These are phyloP conservation scores for Brettanomyces sp. DNA, from an alignment of 805 yeast genomes.

Conservation along the genomic window DNA sequence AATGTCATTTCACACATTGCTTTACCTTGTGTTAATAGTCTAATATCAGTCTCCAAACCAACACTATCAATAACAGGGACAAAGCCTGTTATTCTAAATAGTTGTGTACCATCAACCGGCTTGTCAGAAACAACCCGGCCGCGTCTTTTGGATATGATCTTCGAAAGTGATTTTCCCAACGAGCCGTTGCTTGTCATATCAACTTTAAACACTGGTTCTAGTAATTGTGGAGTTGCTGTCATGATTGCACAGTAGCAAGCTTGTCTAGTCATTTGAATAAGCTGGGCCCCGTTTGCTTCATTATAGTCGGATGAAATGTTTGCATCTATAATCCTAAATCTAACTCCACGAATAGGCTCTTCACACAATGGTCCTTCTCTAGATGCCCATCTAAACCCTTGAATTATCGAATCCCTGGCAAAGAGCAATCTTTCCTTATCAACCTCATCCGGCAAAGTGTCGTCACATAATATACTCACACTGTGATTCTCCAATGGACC, in stretches of 20 bases:
- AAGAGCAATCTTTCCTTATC: conserved; percentile 39
- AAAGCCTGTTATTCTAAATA: conserved; percentile 49
- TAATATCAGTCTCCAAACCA: conserved; percentile 81
- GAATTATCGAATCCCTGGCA: conserved; percentile 47
- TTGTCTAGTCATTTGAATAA: conserved; percentile 72
- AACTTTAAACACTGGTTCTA: conserved; percentile 74
- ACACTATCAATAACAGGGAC: conserved; percentile 86
- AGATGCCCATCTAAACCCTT: conserved; percentile 79
- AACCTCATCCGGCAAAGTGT: conserved; percentile 64
- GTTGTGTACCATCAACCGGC: conserved; percentile 66
- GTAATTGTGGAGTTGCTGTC: conserved; percentile 64
- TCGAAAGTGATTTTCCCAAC: conserved; percentile 15
- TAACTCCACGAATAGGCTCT: conserved; percentile 63
- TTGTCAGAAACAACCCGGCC: conserved; percentile 43
- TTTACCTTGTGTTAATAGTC: conserved; percentile 70
- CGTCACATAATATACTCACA: conserved; percentile 48
- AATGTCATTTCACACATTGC: conserved; percentile 63
- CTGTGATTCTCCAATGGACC: conserved; percentile 51
- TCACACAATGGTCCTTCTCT: conserved; percentile 91
- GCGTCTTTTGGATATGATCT: conserved; percentile 52
- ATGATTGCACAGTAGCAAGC: conserved; percentile 79
- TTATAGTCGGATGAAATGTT: conserved; percentile 37
- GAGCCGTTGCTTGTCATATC: conserved; percentile 45
- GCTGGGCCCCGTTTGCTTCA: conserved; percentile 53
- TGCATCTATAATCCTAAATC: conserved; percentile 62